A percentile compares a stretch with the other conserved stretches of the same genome.
Evolutionary conservation across 2,329 filamentous ascomycete species (phyloP).

Genomic region (Aspergillus terreus): DNA sequence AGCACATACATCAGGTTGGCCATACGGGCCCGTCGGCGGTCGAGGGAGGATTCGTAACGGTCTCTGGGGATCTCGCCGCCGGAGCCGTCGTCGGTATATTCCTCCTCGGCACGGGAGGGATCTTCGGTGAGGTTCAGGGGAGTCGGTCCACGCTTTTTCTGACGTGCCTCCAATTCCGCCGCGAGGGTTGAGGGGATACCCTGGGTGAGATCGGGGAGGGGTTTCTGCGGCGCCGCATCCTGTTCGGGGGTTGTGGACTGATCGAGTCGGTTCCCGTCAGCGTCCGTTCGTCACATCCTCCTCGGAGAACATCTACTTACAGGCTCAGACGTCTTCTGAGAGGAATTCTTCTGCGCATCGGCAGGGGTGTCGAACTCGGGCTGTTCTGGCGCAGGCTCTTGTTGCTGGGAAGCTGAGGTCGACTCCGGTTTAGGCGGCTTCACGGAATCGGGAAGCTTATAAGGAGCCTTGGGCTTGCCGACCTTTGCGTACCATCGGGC

Average conservation of each 20-base stretch:
- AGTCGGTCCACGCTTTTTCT: constrained; percentile 33
- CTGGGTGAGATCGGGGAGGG: constrained; percentile 86
- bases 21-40: constrained; percentile 72
- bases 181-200: constrained; percentile 90
- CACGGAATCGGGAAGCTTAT: constrained; percentile 31
- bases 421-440: constrained; percentile 27
- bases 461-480: constrained; percentile 30
- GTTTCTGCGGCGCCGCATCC: constrained; percentile 50
- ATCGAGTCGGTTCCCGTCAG: not conserved
- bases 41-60: constrained; percentile 85
- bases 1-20: constrained; percentile 70
- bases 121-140: constrained; percentile 54
- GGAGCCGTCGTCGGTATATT: constrained; percentile 47
- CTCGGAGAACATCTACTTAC: constrained; percentile 19
- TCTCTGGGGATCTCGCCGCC: constrained; percentile 66
- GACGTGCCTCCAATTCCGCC: constrained; percentile 60
- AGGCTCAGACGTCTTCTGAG: constrained; percentile 23
- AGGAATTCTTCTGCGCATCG: constrained; percentile 28
- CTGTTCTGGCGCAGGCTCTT: constrained; percentile 33
- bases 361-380: constrained; percentile 36
- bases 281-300: not conserved
- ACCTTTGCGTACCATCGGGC: constrained; percentile 39
- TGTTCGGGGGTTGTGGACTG: constrained; percentile 32
- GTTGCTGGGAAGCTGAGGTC: constrained; percentile 19
- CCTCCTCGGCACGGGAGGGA: constrained; percentile 41